Percentiles rank a stretch among this genome's conserved stretches.
phyloP scores from a whole-genome alignment of 2,329 filamentous ascomycete species.

The Exophiala sp. region DNA sequence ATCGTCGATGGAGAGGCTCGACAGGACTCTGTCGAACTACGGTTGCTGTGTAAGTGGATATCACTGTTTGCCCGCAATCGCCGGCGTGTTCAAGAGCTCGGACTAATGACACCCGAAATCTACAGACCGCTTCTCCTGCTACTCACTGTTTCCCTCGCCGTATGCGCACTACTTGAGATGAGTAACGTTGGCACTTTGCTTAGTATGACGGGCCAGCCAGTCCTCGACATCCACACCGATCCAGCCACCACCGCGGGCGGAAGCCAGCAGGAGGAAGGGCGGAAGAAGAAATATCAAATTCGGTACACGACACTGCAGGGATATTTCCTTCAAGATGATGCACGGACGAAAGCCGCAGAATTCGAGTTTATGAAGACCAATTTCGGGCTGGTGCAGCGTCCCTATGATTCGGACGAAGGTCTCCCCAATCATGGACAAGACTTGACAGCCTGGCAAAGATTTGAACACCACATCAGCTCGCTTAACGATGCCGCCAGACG shows the following conservation, averaged over 20 bases:
- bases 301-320: constrained; percentile 19
- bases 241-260: constrained; percentile 2
- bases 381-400: constrained; percentile 47
- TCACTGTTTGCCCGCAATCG: too few relatives aligned
- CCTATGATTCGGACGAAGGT: constrained; percentile 39
- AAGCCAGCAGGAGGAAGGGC: constrained; percentile 1
- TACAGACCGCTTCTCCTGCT: constrained; percentile 40
- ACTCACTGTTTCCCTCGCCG: constrained; percentile 66
- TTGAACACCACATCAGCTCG: constrained; percentile 43
- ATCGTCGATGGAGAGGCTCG: constrained; percentile 16
- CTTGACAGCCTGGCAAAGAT: constrained; percentile 53
- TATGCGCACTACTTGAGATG: constrained; percentile 36
- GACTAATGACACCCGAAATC: constrained; percentile 1
- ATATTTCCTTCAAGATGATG: constrained; percentile 42
- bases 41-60: constrained; percentile 18
- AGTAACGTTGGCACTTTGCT: constrained; percentile 10
- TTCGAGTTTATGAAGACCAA: constrained; percentile 43
- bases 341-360: constrained; percentile 39
- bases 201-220: constrained; percentile 9
- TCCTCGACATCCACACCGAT: constrained; percentile 18
- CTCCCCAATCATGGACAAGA: constrained; percentile 25
- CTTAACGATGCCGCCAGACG: constrained; percentile 39
- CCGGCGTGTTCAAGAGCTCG: not conserved
- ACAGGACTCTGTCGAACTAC: constrained; percentile 20
- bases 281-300: constrained; percentile 8